Conservation (phyloP, 768 basidiomycete genomes). For the Suillus alpinus region DNA sequence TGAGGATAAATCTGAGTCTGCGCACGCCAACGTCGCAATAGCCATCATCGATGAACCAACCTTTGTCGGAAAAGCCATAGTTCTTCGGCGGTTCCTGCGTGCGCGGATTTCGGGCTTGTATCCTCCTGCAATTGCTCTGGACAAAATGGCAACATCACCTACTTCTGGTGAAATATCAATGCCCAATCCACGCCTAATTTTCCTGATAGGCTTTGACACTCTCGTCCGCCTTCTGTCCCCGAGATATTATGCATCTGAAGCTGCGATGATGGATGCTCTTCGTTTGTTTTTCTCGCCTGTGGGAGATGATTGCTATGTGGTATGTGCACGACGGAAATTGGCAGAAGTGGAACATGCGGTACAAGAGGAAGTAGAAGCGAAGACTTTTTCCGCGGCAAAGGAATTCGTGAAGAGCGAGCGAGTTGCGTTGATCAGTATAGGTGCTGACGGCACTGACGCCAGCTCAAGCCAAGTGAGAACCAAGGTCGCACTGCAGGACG, state of each 20-base stretch:
- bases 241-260: conserved; percentile 61
- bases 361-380: conserved; percentile 29
- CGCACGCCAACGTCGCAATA: conserved; percentile 57
- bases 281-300: conserved; percentile 54
- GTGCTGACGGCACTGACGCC: conserved; percentile 42
- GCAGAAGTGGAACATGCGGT: conserved; percentile 12
- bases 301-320: conserved; percentile 57
- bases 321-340: conserved; percentile 61
- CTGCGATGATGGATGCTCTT: conserved; percentile 56
- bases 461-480: conserved; percentile 71
- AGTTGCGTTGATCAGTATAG: conserved; percentile 63
- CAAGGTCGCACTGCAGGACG: conserved; percentile 18
- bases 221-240: conserved; percentile 75
- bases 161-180: conserved; percentile 5
- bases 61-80: conserved; percentile 77
- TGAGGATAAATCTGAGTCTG: background rate
- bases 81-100: conserved; percentile 52
- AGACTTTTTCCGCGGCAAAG: conserved; percentile 33
- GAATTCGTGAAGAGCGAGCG: conserved; percentile 51
- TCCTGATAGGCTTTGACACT: conserved; percentile 83
- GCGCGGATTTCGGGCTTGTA: conserved; percentile 16
- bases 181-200: conserved; percentile 48
- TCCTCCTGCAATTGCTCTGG: conserved; percentile 15
- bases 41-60: conserved; percentile 86
- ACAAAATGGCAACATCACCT: conserved; percentile 11